A percentile compares a stretch with the other conserved stretches of the same genome.
These are phyloP conservation scores for Leccinum incarnatum DNA, from an alignment of 768 basidiomycete genomes.

Conservation along the genomic window DNA sequence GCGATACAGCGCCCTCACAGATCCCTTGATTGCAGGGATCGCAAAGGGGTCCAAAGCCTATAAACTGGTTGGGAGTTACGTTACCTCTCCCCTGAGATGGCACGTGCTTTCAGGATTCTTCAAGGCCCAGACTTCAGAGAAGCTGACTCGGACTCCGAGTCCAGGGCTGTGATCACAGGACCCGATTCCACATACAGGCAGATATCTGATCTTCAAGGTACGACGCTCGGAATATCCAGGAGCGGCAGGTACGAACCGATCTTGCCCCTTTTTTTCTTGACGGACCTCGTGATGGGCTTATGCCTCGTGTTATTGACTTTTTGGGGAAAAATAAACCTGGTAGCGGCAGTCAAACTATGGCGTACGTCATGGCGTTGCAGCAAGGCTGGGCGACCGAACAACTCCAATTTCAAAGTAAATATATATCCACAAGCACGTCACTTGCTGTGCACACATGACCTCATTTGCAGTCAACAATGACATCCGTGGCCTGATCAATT, in stretches of 20 bases:
- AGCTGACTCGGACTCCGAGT: neutral
- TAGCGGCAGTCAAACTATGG: constrained; percentile 91
- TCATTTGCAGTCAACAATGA: constrained; percentile 70
- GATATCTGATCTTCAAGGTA: constrained; percentile 74
- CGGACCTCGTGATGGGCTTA: neutral
- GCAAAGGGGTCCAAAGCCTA: constrained; percentile 87
- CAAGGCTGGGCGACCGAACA: constrained; percentile 72
- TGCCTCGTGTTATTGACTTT: neutral
- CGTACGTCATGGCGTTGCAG: constrained; percentile 88
- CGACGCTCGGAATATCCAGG: constrained; percentile 86
- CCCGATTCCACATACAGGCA: constrained; percentile 60
- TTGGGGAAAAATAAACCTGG: neutral
- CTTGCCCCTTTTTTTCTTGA: neutral
- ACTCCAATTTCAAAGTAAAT: constrained; percentile 78
- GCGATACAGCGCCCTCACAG: constrained; percentile 75
- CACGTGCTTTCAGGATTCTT: constrained; percentile 25
- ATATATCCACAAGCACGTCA: constrained; percentile 3
- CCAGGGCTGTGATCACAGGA: constrained; percentile 92
- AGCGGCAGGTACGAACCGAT: constrained; percentile 60
- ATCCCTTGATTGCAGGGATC: constrained; percentile 87
- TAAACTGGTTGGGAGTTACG: constrained; percentile 90
- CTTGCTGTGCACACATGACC: neutral
- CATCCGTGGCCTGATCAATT: constrained; percentile 75
- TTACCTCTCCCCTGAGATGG: constrained; percentile 88
- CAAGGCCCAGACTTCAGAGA: neutral